A percentile compares a stretch with the other conserved stretches of the same genome.
Conservation (phyloP, 108 stramenopile genomes). For the Nitzschia sp. region DNA sequence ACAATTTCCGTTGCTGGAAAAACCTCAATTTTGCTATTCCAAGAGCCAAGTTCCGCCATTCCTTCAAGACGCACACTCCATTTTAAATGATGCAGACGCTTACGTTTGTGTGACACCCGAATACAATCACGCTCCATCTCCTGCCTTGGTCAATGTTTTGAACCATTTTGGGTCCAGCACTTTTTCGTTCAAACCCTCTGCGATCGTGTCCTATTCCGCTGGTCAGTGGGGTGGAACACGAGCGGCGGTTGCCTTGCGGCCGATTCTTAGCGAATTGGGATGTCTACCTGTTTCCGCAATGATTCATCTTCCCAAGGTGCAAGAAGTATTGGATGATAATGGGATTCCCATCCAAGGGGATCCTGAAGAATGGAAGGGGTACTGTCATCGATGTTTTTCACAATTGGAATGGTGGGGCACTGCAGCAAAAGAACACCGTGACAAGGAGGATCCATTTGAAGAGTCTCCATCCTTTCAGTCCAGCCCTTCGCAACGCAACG, state of each 20-base stretch:
- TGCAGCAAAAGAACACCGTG: conserved; percentile 53
- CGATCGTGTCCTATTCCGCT: conserved; percentile 76
- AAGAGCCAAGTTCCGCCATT: conserved; percentile 37
- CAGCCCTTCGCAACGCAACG: conserved; percentile 63
- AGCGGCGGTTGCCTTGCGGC: conserved; percentile 62
- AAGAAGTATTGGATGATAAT: conserved; percentile 57
- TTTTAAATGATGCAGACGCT: conserved; percentile 57
- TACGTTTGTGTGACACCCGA: conserved; percentile 82
- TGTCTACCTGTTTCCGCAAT: conserved; percentile 79
- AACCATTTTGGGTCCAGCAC: conserved; percentile 74
- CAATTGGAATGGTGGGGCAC: conserved; percentile 84
- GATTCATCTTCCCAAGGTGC: conserved; percentile 68
- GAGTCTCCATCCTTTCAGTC: conserved; percentile 46
- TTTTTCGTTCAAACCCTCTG: conserved; percentile 73
- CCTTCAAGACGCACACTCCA: conserved; percentile 34
- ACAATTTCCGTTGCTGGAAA: conserved; percentile 54
- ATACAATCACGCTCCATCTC: conserved; percentile 82
- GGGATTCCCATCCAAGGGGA: conserved; percentile 39
- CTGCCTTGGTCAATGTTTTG: conserved; percentile 67
- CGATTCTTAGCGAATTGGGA: conserved; percentile 72
- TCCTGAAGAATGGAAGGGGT: conserved; percentile 47
- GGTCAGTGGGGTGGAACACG: conserved; percentile 84
- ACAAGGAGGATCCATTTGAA: conserved; percentile 53
- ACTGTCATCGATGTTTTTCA: conserved; percentile 57
- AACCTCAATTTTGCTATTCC: conserved; percentile 68